Evolutionary conservation across 176 grass and related monocot genomes (phyloP), one percentile per base, ranked within the genome.

Genomic region (Raddia guianensis): DNA sequence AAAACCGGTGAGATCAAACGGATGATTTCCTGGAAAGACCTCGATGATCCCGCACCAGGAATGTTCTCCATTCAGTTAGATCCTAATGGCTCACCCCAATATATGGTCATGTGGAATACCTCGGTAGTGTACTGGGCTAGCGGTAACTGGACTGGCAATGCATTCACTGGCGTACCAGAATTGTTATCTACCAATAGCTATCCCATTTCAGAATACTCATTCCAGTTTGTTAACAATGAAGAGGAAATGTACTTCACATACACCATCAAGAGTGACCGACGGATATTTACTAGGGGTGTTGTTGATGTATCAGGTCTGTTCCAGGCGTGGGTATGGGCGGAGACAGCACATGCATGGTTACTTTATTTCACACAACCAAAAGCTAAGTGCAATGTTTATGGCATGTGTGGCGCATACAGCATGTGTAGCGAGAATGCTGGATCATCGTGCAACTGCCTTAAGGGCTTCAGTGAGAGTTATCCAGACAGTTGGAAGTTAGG

Each of bases 51-150:
- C 67, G 50, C 85, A 1, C 63, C 77, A 2, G 85, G 71, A 32
- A 20, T 75, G 8, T 87, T 87, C 85, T 70, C 77, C 33, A 32
- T 82, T 6, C 45, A 77, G 43, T 35, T 82, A 1, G 85, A 82
- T 35, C 79, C 85, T 3, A n/a, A 71, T 51, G 85, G 70, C 3
- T 63, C 72, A 21, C 70, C 37, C 33, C 79, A 82, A 20, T 77
- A 70, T 49, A 63, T 87, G 20, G 6, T 72, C 2, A 0, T 71
- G 2, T 87, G 72, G 79, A 82, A 87, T 73, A 43, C 3, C 10
- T 77, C 85, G 37, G 37, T 40, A 40, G 37, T 40, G 37, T 40
- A 40, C 37, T 40, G 37, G 37, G 3, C 37, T 2, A 2, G 37
- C 10, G 85, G 85, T n/a, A 37, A 49, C 8, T 87, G 72, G 78